Percentiles rank a stretch among this genome's conserved stretches.
Evolutionary conservation across 2,329 filamentous ascomycete species (phyloP).

Genomic region (Zasmidium angulare): DNA sequence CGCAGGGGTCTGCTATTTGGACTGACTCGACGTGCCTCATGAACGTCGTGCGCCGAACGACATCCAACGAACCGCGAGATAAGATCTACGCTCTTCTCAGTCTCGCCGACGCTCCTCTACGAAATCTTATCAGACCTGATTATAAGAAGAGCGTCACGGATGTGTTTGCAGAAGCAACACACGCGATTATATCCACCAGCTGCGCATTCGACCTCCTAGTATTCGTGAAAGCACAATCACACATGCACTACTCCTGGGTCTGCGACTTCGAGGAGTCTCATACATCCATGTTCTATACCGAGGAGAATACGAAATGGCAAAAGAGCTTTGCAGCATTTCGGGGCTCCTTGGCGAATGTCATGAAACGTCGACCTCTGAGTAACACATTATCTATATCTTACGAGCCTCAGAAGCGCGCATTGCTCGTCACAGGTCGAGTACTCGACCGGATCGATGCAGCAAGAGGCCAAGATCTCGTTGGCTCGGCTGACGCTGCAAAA

Average conservation of each 20-base stretch:
- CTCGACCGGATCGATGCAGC: too few species aligned
- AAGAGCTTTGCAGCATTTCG: too few species aligned
- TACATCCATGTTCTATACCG: too few species aligned
- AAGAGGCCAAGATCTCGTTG: too few species aligned
- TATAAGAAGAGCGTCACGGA: background rate
- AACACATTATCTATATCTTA: too few species aligned
- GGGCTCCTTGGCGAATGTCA: too few species aligned
- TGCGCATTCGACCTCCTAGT: background rate
- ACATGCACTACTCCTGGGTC: background rate
- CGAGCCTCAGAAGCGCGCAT: too few species aligned
- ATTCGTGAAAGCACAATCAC: background rate
- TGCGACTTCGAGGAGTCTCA: background rate
- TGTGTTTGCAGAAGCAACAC: constrained; percentile 1
- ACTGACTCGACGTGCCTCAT: background rate
- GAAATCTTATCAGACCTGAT: background rate
- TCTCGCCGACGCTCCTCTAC: background rate
- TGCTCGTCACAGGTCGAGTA: too few species aligned
- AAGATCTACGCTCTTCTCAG: constrained; percentile 7
- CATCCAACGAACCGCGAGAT: constrained; percentile 2
- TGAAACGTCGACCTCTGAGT: too few species aligned
- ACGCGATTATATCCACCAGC: background rate
- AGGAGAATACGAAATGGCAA: too few species aligned
- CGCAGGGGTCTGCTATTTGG: background rate
- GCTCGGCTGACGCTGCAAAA: too few species aligned
- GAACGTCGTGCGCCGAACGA: background rate